Conservation (phyloP, 169 alveolate species). For the Amoebophrya sp. region DNA sequence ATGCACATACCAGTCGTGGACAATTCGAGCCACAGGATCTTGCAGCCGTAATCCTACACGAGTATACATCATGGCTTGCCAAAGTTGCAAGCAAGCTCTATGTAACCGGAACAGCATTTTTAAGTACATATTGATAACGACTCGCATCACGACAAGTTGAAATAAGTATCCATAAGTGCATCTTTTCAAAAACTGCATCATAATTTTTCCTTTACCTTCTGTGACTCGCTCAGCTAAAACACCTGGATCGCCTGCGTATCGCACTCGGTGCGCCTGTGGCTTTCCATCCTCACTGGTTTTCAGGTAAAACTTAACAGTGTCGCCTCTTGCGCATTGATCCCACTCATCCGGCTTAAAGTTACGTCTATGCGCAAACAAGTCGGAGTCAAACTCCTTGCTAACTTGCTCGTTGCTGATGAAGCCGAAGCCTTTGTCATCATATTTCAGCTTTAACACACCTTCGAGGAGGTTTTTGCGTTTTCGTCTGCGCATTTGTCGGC, state of each 20-base stretch:
- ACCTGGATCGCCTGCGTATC: neutral
- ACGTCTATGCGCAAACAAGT: neutral
- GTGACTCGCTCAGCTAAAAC: neutral
- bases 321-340: neutral
- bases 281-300: neutral
- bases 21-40: too few relatives aligned
- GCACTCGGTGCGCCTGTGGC: neutral
- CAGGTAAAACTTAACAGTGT: neutral
- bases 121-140: too few relatives aligned
- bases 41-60: too few relatives aligned
- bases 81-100: too few relatives aligned
- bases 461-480: neutral
- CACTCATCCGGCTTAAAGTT: neutral
- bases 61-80: too few relatives aligned
- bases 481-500: neutral
- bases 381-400: neutral
- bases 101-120: too few relatives aligned
- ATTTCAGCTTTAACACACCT: neutral
- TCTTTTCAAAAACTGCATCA: too few relatives aligned
- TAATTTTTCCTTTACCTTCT: too few relatives aligned
- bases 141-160: too few relatives aligned
- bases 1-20: too few relatives aligned
- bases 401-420: neutral
- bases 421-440: neutral
- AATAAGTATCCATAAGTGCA: too few relatives aligned